These are phyloP conservation scores for Microdochium bolleyi DNA, from an alignment of 2,329 filamentous ascomycete genomes.

Conservation along the genomic window DNA sequence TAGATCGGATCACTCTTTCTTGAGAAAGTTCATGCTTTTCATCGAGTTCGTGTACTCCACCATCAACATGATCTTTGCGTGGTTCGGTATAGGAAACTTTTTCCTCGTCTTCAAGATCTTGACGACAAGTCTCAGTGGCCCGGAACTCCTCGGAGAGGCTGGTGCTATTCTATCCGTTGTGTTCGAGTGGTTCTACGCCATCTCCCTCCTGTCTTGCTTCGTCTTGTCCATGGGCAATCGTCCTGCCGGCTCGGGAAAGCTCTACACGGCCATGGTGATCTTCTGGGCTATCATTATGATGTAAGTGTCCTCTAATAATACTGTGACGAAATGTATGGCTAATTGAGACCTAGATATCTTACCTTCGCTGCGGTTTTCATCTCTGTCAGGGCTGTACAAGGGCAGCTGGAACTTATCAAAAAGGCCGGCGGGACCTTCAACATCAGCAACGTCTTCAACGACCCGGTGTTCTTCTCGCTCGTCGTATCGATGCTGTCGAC, in stretches of 20 bases:
- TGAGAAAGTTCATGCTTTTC: constrained; percentile 84
- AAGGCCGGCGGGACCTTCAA: constrained; percentile 56
- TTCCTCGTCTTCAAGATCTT: constrained; percentile 98
- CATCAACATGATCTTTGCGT: constrained; percentile 95
- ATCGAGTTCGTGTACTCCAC: constrained; percentile 93
- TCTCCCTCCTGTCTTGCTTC: constrained; percentile 88
- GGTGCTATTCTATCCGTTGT: constrained; percentile 79
- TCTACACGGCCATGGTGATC: constrained; percentile 96
- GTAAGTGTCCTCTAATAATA: constrained; percentile 35
- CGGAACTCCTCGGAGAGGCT: constrained; percentile 62
- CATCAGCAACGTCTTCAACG: constrained; percentile 68
- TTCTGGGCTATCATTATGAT: constrained; percentile 97
- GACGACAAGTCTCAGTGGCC: constrained; percentile 71
- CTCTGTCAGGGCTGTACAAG: constrained; percentile 76
- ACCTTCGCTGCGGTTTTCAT: constrained; percentile 95
- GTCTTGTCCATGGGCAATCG: constrained; percentile 91
- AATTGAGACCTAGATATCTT: constrained; percentile 54
- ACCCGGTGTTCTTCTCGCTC: constrained; percentile 84
- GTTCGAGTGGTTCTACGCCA: constrained; percentile 94
- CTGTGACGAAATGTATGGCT: constrained; percentile 10
- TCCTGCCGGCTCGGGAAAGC: constrained; percentile 84
- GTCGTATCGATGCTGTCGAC: constrained; percentile 90
- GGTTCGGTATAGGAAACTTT: constrained; percentile 98
- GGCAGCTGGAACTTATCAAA: constrained; percentile 41
- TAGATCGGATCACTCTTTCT: constrained; percentile 79